Evolutionary conservation across 2,329 filamentous ascomycete species (phyloP).

Genomic region (Coniochaeta sp.): DNA sequence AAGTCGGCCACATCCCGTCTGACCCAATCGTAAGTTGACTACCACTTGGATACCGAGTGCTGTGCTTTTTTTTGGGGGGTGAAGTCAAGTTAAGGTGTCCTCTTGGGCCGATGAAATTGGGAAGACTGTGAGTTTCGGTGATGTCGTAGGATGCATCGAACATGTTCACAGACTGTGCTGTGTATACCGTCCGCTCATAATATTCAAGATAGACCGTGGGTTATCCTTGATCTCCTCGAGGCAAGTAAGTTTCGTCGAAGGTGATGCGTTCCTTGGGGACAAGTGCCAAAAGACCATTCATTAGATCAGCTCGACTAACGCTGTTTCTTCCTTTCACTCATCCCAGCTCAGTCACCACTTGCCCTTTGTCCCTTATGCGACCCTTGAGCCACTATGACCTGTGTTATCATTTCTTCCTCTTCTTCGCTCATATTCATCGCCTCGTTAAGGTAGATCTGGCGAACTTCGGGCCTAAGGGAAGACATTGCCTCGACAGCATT

Average conservation of each 20-base stretch:
- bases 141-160: conserved; percentile 20
- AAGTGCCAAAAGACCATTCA: conserved; percentile 19
- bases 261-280: conserved; percentile 14
- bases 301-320: conserved; percentile 22
- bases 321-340: conserved; percentile 23
- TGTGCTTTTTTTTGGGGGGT: conserved; percentile 23
- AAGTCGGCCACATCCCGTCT: neutral
- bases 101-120: conserved; percentile 21
- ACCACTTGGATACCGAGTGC: conserved; percentile 24
- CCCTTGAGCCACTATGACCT: conserved; percentile 21
- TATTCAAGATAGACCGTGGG: too few relatives aligned
- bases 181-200: conserved; percentile 27
- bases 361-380: conserved; percentile 7
- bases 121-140: conserved; percentile 20
- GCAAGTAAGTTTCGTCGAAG: conserved; percentile 11
- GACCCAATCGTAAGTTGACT: conserved; percentile 11
- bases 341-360: conserved; percentile 18
- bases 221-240: too few relatives aligned
- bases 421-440: conserved; percentile 16
- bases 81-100: conserved; percentile 25
- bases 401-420: conserved; percentile 22
- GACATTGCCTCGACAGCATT: conserved; percentile 27
- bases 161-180: conserved; percentile 18
- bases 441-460: conserved; percentile 22
- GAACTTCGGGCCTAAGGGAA: conserved; percentile 24